Evolutionary conservation across 2,329 filamentous ascomycete species (phyloP), one percentile per base, ranked within the genome.

Genomic region (Claviceps purpurea): DNA sequence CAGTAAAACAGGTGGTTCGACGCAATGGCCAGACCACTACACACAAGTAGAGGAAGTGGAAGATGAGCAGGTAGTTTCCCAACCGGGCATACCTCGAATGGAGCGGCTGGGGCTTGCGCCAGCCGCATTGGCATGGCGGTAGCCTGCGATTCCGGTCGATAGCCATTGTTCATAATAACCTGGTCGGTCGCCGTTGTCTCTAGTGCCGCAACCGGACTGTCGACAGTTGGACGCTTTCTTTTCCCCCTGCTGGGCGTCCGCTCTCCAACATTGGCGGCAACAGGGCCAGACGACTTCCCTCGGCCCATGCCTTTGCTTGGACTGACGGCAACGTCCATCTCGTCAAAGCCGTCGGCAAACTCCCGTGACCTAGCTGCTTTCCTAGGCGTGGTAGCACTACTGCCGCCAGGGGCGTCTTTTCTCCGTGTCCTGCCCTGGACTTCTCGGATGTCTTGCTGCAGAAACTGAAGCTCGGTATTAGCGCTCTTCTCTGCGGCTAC

Each of bases 301-400:
- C 61, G 63, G 50, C 70, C 66, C 50, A 73, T 69, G 1, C 70
- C 71, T 58, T 77, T 79, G 60, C 67, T 75, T 0, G 78, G 78
- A 52, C 78, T 81, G 5, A 65, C 62, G 7, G 72, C 70, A 51
- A 79, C 70, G 55, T 81, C 78, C 56, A 79, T 70, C 54, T 87
- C 81, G 54, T 90, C 85, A 59, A 93, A 93, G 0, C 87, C 87
- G 65, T 93, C 87, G 1, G 84, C 77, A 49, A 85, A 70, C 1
- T 76, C 73, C 67, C 78, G 78, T 1, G 70, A 67, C 62, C 76
- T 81, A 30, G 73, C 66, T 1, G 68, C 62, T 63, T 79, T 83
- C 60, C 75, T 86, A 2, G 83, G 82, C 0, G 85, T 87, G 1
- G 71, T 74, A 10, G 57, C 37, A 20, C 62, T 63, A 16, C 52